A percentile compares a stretch with the other conserved stretches of the same genome.
Conservation (phyloP, 2,329 filamentous ascomycete species). For the Talaromyces sp. region DNA sequence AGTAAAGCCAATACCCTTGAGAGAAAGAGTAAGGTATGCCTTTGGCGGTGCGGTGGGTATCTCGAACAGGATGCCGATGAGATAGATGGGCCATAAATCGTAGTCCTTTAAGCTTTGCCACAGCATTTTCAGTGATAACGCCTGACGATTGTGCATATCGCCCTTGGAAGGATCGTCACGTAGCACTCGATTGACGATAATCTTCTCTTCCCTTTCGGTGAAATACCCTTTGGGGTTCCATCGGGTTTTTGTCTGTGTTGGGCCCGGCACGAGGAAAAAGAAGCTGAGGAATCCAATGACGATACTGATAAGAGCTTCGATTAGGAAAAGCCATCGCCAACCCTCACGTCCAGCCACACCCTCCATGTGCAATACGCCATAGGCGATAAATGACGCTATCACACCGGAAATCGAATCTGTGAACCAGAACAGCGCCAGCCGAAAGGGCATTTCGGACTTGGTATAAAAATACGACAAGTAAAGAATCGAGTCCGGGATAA, state of each 20-base stretch:
- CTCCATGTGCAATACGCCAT: constrained; percentile 29
- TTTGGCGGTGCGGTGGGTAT: constrained; percentile 35
- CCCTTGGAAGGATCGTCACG: constrained; percentile 52
- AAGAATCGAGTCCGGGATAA: constrained; percentile 65
- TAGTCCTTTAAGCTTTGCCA: constrained; percentile 49
- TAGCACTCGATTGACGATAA: constrained; percentile 60
- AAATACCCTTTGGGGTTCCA: constrained; percentile 51
- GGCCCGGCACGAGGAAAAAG: constrained; percentile 37
- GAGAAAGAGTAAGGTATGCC: constrained; percentile 36
- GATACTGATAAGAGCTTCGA: constrained; percentile 35
- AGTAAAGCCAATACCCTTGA: constrained; percentile 52
- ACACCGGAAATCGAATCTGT: constrained; percentile 41
- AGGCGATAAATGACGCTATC: constrained; percentile 38
- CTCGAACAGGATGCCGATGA: constrained; percentile 38
- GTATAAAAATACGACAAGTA: constrained; percentile 67
- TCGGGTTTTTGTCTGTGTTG: constrained; percentile 49
- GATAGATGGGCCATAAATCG: constrained; percentile 43
- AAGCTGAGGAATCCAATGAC: constrained; percentile 45
- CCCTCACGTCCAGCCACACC: constrained; percentile 37
- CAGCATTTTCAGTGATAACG: constrained; percentile 43
- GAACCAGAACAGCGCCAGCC: constrained; percentile 38
- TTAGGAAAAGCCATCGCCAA: constrained; percentile 50
- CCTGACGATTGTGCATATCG: constrained; percentile 54
- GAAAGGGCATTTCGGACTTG: constrained; percentile 17
- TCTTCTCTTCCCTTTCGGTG: constrained; percentile 52